Evolutionary conservation across 352 stramenopile genomes (phyloP), one percentile per base, ranked within the genome.

Genomic region (Phytopythium delawarense): DNA sequence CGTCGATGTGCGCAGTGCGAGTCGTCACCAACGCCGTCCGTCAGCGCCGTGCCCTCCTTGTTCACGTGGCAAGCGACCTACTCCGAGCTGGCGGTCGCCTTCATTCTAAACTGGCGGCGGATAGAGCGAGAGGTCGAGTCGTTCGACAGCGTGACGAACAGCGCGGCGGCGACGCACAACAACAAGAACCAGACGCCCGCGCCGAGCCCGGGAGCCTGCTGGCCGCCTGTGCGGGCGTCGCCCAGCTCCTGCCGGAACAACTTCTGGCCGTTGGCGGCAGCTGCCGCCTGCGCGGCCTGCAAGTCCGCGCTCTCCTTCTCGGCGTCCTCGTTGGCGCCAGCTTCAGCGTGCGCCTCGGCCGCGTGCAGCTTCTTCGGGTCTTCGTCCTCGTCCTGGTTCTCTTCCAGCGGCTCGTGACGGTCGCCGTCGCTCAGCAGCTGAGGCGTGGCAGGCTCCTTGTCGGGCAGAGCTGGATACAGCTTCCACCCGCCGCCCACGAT

Each of bases 101-200:
- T 87, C 63, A 66, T 66, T 45, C 69, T 72, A 66, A 81, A 77
- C 63, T 72, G 60, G 48, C 73, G 73, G 25, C 83, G 83, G 46
- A 90, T 81, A 23, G 61, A 66, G 21, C 71, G 66, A 37, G 82
- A 93, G 34, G 84, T 61, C 21, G 70, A 65, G 63, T 94, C 82
- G 63, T 89, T 94, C 42, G 84, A 91, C 61, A 84, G 67, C 53
- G 67, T 69, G 23, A 94, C 74, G 51, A 94, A 80, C 13, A 86
- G 30, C 21, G 78, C 71, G 4, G 59, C 65, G n/a, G 72, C 75
- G 2, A 90, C 62, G 28, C 85, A 66, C 34, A 91, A 57, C 28
- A 89, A 21, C 51, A 92, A 72, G 40, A 91, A 62, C 67, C 79
- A 72, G 51, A 89, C 56, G 28, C 74, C 73, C 44, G 75, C 66